Base-by-base conservation (phyloP, 345 rosid genomes). In the Erysimum cheiranthoides region DNA sequence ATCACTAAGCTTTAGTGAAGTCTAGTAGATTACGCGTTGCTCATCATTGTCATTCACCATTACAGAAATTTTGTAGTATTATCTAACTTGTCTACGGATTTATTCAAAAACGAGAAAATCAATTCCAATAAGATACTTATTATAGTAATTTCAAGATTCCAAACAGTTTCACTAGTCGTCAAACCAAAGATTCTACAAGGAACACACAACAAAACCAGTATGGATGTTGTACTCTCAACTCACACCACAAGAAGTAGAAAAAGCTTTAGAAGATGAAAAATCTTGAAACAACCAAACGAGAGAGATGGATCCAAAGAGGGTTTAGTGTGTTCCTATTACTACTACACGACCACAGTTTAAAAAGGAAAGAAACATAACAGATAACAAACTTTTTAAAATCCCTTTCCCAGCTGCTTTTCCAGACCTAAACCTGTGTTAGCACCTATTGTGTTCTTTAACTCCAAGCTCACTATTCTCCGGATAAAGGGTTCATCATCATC, bases 391-490 rank as follows among this genome's bases (percentile, higher is more conserved):
- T 30, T n/a, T 1, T 0, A 52, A 0, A 40, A 63, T 38, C 63
- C 56, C 21, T 40, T 18, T 1, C 53, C 64, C 69, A 43, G 56
- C 58, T 21, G 71, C 60, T 54, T 46, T 46, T 46, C 52, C 49
- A 14, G 38, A 68, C 70, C 63, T 76, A 61, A 68, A 60, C 73
- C 31, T 50, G 69, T 75, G 58, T 46, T 34, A 66, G 46, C 54
- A 52, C 62, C 64, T 69, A 51, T 30, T 45, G n/a, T 40, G 36
- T 54, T 68, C 68, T 64, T 12, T 40, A 40, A n/a, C 69, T 61
- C 69, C 61, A 50, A 28, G n/a, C 66, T 27, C 80, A 49, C 70
- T 67, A 66, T 74, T 57, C 78, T 27, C 59, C 70, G 30, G 39
- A 51, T 38, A 58, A 28, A 59, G 18, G 68, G 74, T 61, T 68